Percentiles rank a stretch among this genome's conserved stretches.
These are phyloP conservation scores for Fimicolochytrium jonesii DNA, from an alignment of 192 early-diverging fungal species.

Conservation along the genomic window DNA sequence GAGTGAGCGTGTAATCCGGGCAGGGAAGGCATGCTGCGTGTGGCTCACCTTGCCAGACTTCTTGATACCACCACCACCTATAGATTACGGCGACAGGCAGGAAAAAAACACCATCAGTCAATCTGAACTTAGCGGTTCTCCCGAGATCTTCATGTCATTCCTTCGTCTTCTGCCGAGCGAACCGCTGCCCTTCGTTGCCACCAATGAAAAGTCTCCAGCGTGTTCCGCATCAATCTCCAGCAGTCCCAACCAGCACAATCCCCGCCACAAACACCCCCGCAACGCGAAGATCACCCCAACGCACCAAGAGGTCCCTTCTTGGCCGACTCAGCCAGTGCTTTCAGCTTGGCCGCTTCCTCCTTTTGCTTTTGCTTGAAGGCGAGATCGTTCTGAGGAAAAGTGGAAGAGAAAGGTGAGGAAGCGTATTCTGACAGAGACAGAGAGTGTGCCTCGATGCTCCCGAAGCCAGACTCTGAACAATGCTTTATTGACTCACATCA, in stretches of 20 bases:
- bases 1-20: no score
- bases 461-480: no score
- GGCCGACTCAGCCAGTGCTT: constrained; percentile 66
- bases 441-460: no score
- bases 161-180: no score
- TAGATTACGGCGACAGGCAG: background rate
- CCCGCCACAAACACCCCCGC: background rate
- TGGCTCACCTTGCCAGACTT: constrained; percentile 20
- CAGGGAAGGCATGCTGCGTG: no score
- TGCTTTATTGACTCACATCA: no score
- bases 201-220: no score
- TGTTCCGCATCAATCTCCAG: no score
- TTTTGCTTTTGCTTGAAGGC: constrained; percentile 76
- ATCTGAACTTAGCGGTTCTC: background rate
- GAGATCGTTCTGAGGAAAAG: constrained; percentile 48
- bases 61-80: constrained; percentile 26
- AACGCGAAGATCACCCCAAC: no score
- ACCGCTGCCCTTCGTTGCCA: no score
- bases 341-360: constrained; percentile 73
- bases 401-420: no score
- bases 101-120: background rate
- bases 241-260: background rate
- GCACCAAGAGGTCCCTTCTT: constrained; percentile 21
- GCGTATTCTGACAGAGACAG: no score
- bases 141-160: background rate